Base-by-base conservation (phyloP, 1,139 yeast species). In the Blastobotrys apis region DNA sequence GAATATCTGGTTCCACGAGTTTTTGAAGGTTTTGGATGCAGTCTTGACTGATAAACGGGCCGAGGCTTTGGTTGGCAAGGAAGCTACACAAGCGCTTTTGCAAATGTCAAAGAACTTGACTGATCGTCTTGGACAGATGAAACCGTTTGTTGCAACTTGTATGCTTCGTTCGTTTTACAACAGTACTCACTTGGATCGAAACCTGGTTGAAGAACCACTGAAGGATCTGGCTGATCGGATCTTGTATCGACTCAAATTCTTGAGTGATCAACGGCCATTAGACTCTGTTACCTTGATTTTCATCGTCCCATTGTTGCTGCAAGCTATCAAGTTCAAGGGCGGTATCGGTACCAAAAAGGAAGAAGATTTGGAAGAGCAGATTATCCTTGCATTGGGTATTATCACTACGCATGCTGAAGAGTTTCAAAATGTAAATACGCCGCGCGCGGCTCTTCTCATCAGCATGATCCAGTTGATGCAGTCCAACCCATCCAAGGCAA, bases 351-450 rank as follows among this genome's bases (percentile, higher is more conserved):
- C 59, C 30, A 50, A 51, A 29, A 83, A 82, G 50, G 94, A 84
- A 59, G 94, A 85, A 50, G 84, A 84, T 22, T 85, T 84, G 57
- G 97, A 90, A 62, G 97, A 90, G 62, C 94, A 86, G 54, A 67
- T 87, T 39, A 66, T 85, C 47, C 68, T 92, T 47, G 85, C 92
- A 0, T 66, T 90, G 52, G 95, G 88, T 57, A 80, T 88, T 41
- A 70, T 92, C 33, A 72, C 86, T 0, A 73, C 78, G 10, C 95
- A 90, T 59, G 78, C 90, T 13, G 94, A 82, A 53, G 77, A 75
- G 17, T 84, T 87, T 58, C 78, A 74, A 50, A 81, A 82, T 56
- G 73, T 73, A 0, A 64, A 75, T 1, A 78, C 87, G 43, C 94
- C 95, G 16, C 77, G 97, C 59, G 66, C 72, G 3, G 72, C 75